Percentiles rank a stretch among this genome's conserved stretches.
Conservation (phyloP, 108 stramenopile genomes). For the Ochromonas danica region DNA sequence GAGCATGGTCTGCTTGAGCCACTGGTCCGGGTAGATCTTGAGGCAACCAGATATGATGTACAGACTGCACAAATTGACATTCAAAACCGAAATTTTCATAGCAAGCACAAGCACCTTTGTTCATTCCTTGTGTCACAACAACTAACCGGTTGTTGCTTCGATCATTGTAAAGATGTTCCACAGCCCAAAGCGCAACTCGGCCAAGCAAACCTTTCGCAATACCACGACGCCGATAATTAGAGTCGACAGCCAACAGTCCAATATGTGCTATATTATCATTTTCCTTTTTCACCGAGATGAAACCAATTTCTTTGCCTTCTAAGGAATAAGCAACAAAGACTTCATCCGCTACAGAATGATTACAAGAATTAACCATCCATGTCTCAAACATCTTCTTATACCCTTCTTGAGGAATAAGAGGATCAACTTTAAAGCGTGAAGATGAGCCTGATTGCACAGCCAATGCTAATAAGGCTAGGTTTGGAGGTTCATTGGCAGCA, state of each 20-base stretch:
- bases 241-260: neutral
- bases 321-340: neutral
- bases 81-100: neutral
- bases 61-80: neutral
- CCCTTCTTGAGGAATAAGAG: neutral
- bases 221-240: neutral
- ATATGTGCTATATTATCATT: neutral
- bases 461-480: too few species aligned
- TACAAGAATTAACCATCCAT: neutral
- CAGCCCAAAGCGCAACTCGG: neutral
- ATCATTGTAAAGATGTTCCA: neutral
- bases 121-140: neutral
- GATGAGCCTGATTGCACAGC: neutral
- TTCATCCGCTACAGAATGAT: neutral
- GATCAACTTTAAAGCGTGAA: neutral
- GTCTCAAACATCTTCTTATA: neutral
- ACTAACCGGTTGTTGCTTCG: too few species aligned
- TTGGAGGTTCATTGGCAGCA: too few species aligned
- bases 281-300: neutral
- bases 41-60: neutral
- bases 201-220: neutral
- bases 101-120: neutral
- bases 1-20: neutral
- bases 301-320: neutral
- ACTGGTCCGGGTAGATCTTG: neutral